phyloP scores from a whole-genome alignment of 2,329 filamentous ascomycete species.

The Bipolaris zeicola region DNA sequence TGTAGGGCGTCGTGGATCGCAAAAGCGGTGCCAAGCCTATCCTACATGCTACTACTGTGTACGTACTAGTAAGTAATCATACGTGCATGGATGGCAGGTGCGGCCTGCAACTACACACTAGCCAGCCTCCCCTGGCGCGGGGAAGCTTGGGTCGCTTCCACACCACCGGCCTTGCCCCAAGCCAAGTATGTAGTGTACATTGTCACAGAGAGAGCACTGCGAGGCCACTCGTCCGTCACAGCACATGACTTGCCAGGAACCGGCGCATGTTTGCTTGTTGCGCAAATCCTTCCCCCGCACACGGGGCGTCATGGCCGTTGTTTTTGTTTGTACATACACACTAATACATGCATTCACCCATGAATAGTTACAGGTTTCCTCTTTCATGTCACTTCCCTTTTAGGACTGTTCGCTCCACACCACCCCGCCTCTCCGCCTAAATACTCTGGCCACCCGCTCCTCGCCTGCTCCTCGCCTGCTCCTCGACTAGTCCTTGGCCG shows the following conservation, averaged over 20 bases:
- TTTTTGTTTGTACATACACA: too few relatives aligned
- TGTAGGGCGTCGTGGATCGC: slow-evolving; percentile 1
- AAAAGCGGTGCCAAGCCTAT: slow-evolving; percentile 14
- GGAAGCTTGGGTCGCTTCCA: slow-evolving; percentile 5
- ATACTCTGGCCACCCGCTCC: slow-evolving; percentile 2
- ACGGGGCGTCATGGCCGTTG: too few relatives aligned
- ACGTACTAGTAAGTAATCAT: neutral
- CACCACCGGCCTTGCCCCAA: slow-evolving; percentile 1
- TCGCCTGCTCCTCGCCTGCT: neutral
- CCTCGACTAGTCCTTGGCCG: neutral
- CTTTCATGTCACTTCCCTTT: slow-evolving; percentile 8
- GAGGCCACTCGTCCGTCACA: neutral
- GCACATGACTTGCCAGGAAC: neutral
- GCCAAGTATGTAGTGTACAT: too few relatives aligned
- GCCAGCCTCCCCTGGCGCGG: neutral
- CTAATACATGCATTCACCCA: too few relatives aligned
- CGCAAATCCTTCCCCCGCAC: too few relatives aligned
- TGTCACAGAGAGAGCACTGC: neutral
- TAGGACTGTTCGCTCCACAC: slow-evolving; percentile 3
- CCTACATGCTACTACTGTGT: neutral
- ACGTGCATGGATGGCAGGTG: too few relatives aligned
- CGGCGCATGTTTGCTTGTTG: neutral
- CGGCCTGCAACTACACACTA: too few relatives aligned
- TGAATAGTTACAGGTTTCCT: neutral
- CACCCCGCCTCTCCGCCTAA: slow-evolving; percentile 13